Conservation (phyloP, 208 protist genomes). For the Tetramitus jugosus region DNA sequence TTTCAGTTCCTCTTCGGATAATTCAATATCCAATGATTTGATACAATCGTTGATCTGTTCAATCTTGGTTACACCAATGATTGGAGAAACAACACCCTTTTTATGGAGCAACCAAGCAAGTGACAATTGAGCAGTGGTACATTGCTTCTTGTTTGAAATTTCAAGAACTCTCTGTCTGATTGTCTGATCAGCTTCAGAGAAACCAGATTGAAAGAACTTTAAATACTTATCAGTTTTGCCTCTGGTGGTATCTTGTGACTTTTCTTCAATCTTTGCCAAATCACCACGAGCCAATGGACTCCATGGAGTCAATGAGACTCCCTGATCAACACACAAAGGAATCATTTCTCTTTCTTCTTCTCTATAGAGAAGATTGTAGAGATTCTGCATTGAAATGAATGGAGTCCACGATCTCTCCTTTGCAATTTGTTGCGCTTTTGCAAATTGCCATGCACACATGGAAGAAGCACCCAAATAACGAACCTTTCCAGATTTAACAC, state of each 20-base stretch:
- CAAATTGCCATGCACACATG: constrained; percentile 26
- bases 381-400: constrained; percentile 19
- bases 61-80: not conserved
- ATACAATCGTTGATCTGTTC: not conserved
- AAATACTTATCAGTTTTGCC: not conserved
- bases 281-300: not conserved
- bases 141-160: not conserved
- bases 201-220: not conserved
- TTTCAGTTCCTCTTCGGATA: too few species aligned
- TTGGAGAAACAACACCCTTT: not conserved
- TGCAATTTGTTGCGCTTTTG: constrained; percentile 2
- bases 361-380: not conserved
- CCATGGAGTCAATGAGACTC: not conserved
- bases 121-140: not conserved
- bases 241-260: not conserved
- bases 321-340: not conserved
- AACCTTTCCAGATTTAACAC: too few species aligned
- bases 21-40: not conserved
- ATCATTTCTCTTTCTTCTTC: constrained; percentile 20
- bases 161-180: not conserved
- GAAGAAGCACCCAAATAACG: constrained; percentile 31
- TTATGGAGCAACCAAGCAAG: not conserved
- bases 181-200: not conserved
- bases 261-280: not conserved
- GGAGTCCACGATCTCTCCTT: not conserved